phyloP scores from a whole-genome alignment of 257 asterid genomes.

The Solanum okadae region DNA sequence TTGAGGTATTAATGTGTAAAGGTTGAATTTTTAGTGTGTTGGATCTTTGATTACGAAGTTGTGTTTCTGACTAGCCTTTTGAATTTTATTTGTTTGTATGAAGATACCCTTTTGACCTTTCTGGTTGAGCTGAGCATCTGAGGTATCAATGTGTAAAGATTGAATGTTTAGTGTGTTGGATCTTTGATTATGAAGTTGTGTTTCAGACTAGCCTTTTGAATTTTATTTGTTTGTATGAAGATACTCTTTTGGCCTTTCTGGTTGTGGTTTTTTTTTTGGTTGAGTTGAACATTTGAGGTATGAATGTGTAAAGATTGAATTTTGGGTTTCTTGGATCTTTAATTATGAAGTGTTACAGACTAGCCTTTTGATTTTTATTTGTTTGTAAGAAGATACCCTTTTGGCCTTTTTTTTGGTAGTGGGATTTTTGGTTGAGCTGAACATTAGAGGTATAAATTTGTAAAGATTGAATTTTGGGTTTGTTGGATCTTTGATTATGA shows the following conservation, averaged over 20 bases:
- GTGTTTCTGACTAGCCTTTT: neutral
- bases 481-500: neutral
- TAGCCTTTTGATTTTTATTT: neutral
- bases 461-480: neutral
- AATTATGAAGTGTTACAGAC: neutral
- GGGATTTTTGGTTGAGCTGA: neutral
- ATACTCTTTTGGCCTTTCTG: neutral
- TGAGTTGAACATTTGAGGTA: neutral
- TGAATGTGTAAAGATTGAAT: neutral
- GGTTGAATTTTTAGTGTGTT: neutral
- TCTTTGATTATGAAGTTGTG: neutral
- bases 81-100: neutral
- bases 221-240: neutral
- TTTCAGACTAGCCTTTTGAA: neutral
- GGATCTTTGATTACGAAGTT: constrained; percentile 2
- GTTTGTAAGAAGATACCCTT: neutral
- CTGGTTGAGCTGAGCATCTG: neutral
- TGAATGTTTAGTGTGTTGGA: neutral
- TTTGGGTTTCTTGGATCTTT: neutral
- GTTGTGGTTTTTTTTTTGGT: neutral
- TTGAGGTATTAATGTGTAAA: neutral
- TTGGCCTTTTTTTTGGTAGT: neutral
- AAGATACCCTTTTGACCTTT: neutral
- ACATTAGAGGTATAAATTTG: neutral
- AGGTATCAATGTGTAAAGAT: neutral